Conservation (phyloP, 2,329 filamentous ascomycete species). For the Pseudogymnoascus sp. region DNA sequence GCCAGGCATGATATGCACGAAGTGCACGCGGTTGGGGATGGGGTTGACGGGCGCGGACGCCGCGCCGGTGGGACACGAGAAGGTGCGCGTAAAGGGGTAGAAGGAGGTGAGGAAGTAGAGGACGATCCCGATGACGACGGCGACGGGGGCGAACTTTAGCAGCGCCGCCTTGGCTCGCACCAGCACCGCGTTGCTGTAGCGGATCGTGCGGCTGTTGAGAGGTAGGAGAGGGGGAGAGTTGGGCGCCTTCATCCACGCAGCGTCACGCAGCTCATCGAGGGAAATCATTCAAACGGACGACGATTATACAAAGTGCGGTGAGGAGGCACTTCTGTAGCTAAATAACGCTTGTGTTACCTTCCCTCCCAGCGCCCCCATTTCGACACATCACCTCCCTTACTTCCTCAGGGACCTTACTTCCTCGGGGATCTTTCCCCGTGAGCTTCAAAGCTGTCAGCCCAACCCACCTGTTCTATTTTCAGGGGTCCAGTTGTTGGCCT, state of each 20-base stretch:
- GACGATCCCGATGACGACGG: not conserved
- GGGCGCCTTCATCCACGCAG: not conserved
- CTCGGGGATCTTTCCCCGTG: not conserved
- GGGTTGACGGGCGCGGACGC: not conserved
- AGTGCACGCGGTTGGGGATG: constrained; percentile 27
- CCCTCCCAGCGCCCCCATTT: not conserved
- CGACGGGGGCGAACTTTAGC: not conserved
- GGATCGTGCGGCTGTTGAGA: not conserved
- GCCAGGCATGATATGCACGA: constrained; percentile 22
- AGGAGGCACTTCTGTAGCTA: not conserved
- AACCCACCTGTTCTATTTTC: not conserved
- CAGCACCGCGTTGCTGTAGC: not conserved
- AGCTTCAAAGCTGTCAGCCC: not conserved
- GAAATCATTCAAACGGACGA: not conserved
- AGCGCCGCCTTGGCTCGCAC: not conserved
- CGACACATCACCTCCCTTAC: not conserved
- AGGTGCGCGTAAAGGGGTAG: not conserved
- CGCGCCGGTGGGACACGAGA: not conserved
- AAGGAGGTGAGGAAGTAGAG: not conserved
- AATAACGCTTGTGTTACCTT: not conserved
- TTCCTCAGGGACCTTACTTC: not conserved
- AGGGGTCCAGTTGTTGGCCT: not conserved
- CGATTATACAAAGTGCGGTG: not conserved
- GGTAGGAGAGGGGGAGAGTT: not conserved
- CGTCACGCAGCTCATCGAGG: not conserved